These are phyloP conservation scores for Lactuca saligna DNA, from an alignment of 129 eudicot genomes.

Conservation along the genomic window DNA sequence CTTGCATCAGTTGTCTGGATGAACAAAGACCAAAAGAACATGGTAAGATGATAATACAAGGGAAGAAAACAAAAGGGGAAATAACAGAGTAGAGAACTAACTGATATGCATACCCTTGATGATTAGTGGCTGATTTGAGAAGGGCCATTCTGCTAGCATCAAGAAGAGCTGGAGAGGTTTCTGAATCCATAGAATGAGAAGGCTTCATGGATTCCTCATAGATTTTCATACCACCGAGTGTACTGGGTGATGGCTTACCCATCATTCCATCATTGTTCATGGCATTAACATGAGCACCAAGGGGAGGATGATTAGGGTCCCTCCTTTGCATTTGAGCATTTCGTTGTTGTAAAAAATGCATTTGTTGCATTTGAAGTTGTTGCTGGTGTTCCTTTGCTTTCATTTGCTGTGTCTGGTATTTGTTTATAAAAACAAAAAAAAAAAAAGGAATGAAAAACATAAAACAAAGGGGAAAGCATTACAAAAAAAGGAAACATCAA, in stretches of 20 bases:
- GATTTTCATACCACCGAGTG: constrained; percentile 76
- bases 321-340: constrained; percentile 93
- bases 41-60: constrained; percentile 17
- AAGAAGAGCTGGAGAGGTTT: constrained; percentile 65
- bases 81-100: constrained; percentile 12
- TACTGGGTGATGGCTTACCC: constrained; percentile 86
- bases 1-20: constrained; percentile 91
- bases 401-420: constrained; percentile 80
- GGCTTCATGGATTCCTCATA: constrained; percentile 82
- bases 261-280: constrained; percentile 73
- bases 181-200: constrained; percentile 80
- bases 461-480: neutral
- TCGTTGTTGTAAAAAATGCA: constrained; percentile 88
- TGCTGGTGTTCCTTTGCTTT: constrained; percentile 95
- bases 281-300: constrained; percentile 62
- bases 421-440: constrained; percentile 14
- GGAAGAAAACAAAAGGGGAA: neutral
- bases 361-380: constrained; percentile 95
- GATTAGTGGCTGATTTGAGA: constrained; percentile 79
- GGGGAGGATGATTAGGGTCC: constrained; percentile 87
- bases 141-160: constrained; percentile 93
- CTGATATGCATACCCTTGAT: constrained; percentile 64
- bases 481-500: constrained; percentile 11
- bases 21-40: constrained; percentile 34
- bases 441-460: neutral